Conservation (phyloP, 345 rosid species). For the Salix koriyanagi region DNA sequence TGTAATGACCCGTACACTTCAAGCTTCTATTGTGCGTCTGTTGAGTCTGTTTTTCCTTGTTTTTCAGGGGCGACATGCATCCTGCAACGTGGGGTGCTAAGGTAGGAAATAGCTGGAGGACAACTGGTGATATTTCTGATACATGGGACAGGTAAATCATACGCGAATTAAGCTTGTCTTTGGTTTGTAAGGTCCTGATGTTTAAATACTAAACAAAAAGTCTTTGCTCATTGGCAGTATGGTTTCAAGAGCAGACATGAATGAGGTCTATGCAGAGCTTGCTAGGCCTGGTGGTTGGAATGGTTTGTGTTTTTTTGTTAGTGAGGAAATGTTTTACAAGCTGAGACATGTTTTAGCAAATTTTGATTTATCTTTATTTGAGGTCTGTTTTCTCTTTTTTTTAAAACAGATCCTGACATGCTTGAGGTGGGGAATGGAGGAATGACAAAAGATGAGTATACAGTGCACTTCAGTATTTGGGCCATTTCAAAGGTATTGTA, state of each 20-base stretch:
- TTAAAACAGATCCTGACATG: conserved; percentile 85
- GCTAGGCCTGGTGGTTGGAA: conserved; percentile 38
- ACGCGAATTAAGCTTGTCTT: background rate
- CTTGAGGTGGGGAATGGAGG: conserved; percentile 99
- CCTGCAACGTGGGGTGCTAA: conserved; percentile 33
- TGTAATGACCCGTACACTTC: too few species aligned
- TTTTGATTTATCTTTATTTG: background rate
- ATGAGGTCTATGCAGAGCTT: conserved; percentile 23
- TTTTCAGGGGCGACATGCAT: conserved; percentile 30
- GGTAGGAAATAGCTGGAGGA: conserved; percentile 38
- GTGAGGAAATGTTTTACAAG: background rate
- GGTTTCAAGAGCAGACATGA: conserved; percentile 29
- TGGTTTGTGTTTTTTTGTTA: conserved; percentile 9
- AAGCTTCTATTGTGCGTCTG: too few species aligned
- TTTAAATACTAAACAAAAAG: background rate
- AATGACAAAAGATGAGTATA: conserved; percentile 77
- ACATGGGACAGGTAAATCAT: conserved; percentile 24
- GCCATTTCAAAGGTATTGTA: conserved; percentile 74
- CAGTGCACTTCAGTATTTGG: conserved; percentile 90
- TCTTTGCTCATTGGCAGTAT: conserved; percentile 38
- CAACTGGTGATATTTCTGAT: conserved; percentile 26
- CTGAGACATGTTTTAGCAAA: background rate
- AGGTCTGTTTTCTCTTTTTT: background rate
- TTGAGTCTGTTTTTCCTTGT: background rate
- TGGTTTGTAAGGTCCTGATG: background rate